phyloP scores from a whole-genome alignment of 1,284 basidiomycete species.

The Coniferiporia sulphurascens region DNA sequence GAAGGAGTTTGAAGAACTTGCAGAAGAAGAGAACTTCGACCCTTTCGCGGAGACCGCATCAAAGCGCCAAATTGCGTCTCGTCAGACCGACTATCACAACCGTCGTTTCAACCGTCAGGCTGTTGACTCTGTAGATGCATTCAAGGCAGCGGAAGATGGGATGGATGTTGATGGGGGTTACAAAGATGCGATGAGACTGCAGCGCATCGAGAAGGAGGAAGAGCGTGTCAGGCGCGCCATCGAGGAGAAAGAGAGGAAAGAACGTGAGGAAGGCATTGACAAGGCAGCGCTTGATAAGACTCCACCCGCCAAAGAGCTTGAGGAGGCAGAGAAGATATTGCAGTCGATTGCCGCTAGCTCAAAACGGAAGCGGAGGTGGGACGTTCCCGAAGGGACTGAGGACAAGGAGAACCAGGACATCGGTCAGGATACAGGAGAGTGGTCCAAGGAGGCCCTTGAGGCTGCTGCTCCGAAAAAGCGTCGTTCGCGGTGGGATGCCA shows the following conservation, averaged over 20 bases:
- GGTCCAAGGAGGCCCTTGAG: constrained; percentile 69
- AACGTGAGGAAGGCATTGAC: constrained; percentile 74
- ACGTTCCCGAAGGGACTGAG: constrained; percentile 60
- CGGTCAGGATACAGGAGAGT: constrained; percentile 54
- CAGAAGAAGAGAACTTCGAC: constrained; percentile 88
- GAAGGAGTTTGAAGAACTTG: constrained; percentile 89
- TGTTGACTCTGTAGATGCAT: constrained; percentile 75
- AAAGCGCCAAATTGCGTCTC: constrained; percentile 88
- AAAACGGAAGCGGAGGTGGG: constrained; percentile 87
- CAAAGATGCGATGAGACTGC: constrained; percentile 93
- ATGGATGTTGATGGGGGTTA: constrained; percentile 81
- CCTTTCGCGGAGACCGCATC: constrained; percentile 92
- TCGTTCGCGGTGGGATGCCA: constrained; percentile 91
- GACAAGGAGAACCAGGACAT: constrained; percentile 50
- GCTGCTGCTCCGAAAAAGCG: constrained; percentile 81
- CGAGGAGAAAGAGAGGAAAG: constrained; percentile 80
- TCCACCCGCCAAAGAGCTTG: constrained; percentile 71
- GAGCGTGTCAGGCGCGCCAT: constrained; percentile 79
- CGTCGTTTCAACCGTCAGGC: constrained; percentile 84
- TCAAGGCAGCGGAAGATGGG: constrained; percentile 59
- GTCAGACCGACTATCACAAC: constrained; percentile 95
- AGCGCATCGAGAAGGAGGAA: constrained; percentile 93
- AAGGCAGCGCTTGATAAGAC: constrained; percentile 87
- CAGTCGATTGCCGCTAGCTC: constrained; percentile 48
- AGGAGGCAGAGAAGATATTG: constrained; percentile 63